Evolutionary conservation across 1,284 basidiomycete species (phyloP), one percentile per base, ranked within the genome.

Genomic region (Psilocybe mexicana): DNA sequence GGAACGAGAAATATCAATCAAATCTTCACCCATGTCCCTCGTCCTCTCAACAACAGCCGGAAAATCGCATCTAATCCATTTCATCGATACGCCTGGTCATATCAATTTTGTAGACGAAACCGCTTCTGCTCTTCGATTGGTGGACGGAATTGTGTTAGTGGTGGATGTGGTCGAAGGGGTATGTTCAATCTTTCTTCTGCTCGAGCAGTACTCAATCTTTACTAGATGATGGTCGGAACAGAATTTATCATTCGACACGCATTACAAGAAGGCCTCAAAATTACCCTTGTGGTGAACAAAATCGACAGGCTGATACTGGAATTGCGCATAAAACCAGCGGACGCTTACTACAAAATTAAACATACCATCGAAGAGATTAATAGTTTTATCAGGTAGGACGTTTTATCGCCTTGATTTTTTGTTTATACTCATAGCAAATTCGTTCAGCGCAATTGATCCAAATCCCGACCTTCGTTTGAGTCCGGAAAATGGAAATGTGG

Each of bases 291-390:
- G 18, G 84, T 99, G 65, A 99, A 99, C 83, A 99, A 99, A 82
- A 88, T 99, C 68, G 97, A 99, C 75, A 86, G 97, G 56, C 84
- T 99, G 48, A 96, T 99, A 63, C 85, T 99, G 49, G 97, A 99
- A 75, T 82, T 99, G 55, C 90, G 97, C 36, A 88, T 99, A 65
- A 96, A 96, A 66, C 96, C 97, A 49, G 79, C 88, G 46, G 97
- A 99, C 69, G 97, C 97, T 1, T 99, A 94, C 79, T 98, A 96
- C 79, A 99, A 99, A 81, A 93, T 99, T 66, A 97, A 94, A 73
- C 96, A 98, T 70, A 97, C 96, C 4, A 96, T 99, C 60, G 97
- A 99, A 71, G 97, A 99, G 73, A 90, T 99, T 60, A 99, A 99
- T 74, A 92, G 90, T 1, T 88, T 95, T 72, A 96, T 98, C 67